Conservation (phyloP, 371 early-diverging fungal genomes). For the Catenaria anguillulae region DNA sequence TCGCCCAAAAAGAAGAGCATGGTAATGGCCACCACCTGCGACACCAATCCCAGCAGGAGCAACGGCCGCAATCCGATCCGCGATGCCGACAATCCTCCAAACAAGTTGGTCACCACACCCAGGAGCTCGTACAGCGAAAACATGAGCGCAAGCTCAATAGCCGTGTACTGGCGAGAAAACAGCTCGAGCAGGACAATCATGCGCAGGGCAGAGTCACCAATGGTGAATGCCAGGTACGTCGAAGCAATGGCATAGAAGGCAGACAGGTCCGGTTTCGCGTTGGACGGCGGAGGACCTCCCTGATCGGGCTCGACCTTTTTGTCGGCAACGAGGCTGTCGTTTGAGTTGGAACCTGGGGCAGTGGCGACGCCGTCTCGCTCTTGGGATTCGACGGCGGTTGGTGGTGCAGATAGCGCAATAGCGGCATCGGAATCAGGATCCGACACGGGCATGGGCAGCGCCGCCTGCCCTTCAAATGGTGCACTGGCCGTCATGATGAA, state of each 20-base stretch:
- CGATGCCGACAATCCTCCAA: slow-evolving; percentile 17
- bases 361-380: too few relatives aligned
- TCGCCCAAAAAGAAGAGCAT: slow-evolving; percentile 11
- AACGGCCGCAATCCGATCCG: slow-evolving; percentile 12
- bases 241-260: slow-evolving; percentile 5
- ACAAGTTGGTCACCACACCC: slow-evolving; percentile 16
- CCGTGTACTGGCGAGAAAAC: slow-evolving; percentile 1
- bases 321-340: too few relatives aligned
- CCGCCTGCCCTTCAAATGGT: too few relatives aligned
- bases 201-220: slow-evolving; percentile 16
- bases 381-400: too few relatives aligned
- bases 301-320: too few relatives aligned
- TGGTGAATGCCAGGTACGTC: slow-evolving; percentile 13
- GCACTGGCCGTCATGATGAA: too few relatives aligned
- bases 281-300: slow-evolving; percentile 9
- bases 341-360: too few relatives aligned
- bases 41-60: slow-evolving; percentile 9
- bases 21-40: slow-evolving; percentile 13
- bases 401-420: too few relatives aligned
- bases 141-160: slow-evolving; percentile 15
- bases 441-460: too few relatives aligned
- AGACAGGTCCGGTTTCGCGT: too few relatives aligned
- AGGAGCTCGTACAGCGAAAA: slow-evolving; percentile 16
- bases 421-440: too few relatives aligned
- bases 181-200: slow-evolving; percentile 18